Evolutionary conservation across 2,329 filamentous ascomycete species (phyloP), one percentile per base, ranked within the genome.

Genomic region (Alternaria panax): DNA sequence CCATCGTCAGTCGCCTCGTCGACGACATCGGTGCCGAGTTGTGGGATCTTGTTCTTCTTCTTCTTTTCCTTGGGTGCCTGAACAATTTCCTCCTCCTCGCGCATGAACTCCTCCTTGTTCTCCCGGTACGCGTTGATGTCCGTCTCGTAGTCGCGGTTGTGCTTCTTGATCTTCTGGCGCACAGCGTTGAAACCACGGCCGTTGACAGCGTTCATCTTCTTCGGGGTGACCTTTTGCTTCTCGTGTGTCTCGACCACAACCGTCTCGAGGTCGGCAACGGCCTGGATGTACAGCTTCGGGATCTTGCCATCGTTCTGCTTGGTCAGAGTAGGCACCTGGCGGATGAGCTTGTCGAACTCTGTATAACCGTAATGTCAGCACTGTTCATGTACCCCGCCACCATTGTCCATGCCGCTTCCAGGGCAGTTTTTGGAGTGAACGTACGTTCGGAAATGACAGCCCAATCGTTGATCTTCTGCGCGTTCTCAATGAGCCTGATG

Each of bases 121-220:
- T 87, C 89, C 69, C 91, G 87, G 84, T 94, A 99, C 65, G 89
- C 87, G 70, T 97, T 92, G 72, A 99, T 90, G 75, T 97, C 92
- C 63, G 86, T 84, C 75, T 92, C 88, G 82, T 94, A 94, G 66
- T 98, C 94, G 83, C 96, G 96, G 86, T 94, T 96, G 83, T 94
- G 94, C 87, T 97, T 98, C 88, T 94, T 93, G 84, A 99, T 92
- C 83, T 93, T 93, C 81, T 99, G 95, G 83, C 97, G 96, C 75
- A 98, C 92, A 64, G 93, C 92, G 80, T 98, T 99, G 75, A 99
- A 87, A 74, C 93, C 93, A 81, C 93, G 92, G 67, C 93, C 91
- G 77, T 94, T 96, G 76, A 90, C 95, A 63, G 93, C 93, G 83
- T 97, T 99, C 93, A 98, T 97, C 87, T 97, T 98, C 88, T 97